Evolutionary conservation across 768 basidiomycete genomes (phyloP).

Genomic region (Suillus subalutaceus): DNA sequence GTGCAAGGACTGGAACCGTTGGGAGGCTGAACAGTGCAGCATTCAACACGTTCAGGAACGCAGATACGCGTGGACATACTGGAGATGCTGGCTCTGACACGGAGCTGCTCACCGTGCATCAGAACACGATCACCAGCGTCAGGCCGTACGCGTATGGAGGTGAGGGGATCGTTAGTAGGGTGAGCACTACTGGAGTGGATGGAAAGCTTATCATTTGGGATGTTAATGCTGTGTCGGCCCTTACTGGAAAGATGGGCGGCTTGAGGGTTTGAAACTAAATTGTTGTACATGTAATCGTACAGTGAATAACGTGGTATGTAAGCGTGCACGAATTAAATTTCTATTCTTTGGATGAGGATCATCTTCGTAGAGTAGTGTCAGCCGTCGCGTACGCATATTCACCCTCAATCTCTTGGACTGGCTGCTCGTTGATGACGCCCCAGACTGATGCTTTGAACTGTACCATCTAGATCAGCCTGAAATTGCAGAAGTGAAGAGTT

Average conservation of each 20-base stretch:
- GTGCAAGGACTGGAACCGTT: slow-evolving; percentile 46
- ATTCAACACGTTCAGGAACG: slow-evolving; percentile 91
- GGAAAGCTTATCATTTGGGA: slow-evolving; percentile 93
- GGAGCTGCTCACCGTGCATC: slow-evolving; percentile 88
- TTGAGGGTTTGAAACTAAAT: slow-evolving; percentile 42
- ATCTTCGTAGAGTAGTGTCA: slow-evolving; percentile 13
- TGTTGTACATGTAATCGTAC: slow-evolving; percentile 14
- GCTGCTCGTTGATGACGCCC: slow-evolving; percentile 88
- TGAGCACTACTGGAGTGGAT: slow-evolving; percentile 94
- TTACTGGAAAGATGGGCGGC: slow-evolving; percentile 54
- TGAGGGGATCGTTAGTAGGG: slow-evolving; percentile 63
- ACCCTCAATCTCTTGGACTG: slow-evolving; percentile 28
- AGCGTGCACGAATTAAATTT: neutral
- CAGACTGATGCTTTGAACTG: slow-evolving; percentile 97
- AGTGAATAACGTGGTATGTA: neutral
- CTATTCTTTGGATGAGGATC: neutral
- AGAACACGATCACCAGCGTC: slow-evolving; percentile 97
- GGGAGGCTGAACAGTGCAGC: slow-evolving; percentile 91
- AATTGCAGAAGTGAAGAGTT: neutral
- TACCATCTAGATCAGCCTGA: neutral
- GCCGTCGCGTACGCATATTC: slow-evolving; percentile 21
- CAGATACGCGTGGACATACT: slow-evolving; percentile 71
- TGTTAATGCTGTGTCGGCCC: slow-evolving; percentile 55
- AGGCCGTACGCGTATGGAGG: slow-evolving; percentile 64
- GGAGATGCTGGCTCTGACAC: slow-evolving; percentile 53